Percentiles rank a stretch among this genome's conserved stretches.
phyloP scores from a whole-genome alignment of 371 early-diverging fungal species.

The Blyttiomyces sp. region DNA sequence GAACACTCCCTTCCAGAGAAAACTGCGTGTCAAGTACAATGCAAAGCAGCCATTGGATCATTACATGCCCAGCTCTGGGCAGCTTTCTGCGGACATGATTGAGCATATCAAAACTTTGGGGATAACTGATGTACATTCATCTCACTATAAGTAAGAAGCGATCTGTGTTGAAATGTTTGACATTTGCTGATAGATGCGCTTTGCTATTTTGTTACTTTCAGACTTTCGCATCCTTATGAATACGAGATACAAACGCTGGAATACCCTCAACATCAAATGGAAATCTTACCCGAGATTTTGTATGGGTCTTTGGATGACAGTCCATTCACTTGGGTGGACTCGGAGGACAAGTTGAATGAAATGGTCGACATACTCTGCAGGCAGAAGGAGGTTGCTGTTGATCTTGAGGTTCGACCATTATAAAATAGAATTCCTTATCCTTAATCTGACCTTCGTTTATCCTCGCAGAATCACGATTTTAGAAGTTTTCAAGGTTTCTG shows the following conservation, averaged over 20 bases:
- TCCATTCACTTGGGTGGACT: constrained; percentile 67
- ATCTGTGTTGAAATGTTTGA: too few relatives aligned
- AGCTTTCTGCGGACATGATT: constrained; percentile 22
- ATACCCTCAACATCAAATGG: constrained; percentile 72
- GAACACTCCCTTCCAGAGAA: constrained; percentile 69
- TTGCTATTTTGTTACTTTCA: neutral
- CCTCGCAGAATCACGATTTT: constrained; percentile 77
- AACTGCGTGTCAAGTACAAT: constrained; percentile 77
- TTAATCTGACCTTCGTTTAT: constrained; percentile 1
- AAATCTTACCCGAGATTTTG: constrained; percentile 51
- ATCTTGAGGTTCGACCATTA: constrained; percentile 67
- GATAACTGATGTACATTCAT: constrained; percentile 22
- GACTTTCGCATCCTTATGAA: constrained; percentile 84
- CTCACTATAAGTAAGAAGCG: constrained; percentile 2
- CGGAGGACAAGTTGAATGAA: constrained; percentile 56
- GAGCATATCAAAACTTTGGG: constrained; percentile 31
- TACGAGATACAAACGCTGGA: constrained; percentile 79
- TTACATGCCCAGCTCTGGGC: constrained; percentile 16
- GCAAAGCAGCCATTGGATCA: constrained; percentile 69
- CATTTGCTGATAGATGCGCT: neutral
- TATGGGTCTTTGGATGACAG: constrained; percentile 62
- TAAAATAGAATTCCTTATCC: neutral
- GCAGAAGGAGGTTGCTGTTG: constrained; percentile 81
- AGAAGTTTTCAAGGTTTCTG: constrained; percentile 92
- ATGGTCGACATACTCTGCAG: constrained; percentile 62